phyloP scores from a whole-genome alignment of 2,329 filamentous ascomycete species.

The Aureobasidium subglaciale region DNA sequence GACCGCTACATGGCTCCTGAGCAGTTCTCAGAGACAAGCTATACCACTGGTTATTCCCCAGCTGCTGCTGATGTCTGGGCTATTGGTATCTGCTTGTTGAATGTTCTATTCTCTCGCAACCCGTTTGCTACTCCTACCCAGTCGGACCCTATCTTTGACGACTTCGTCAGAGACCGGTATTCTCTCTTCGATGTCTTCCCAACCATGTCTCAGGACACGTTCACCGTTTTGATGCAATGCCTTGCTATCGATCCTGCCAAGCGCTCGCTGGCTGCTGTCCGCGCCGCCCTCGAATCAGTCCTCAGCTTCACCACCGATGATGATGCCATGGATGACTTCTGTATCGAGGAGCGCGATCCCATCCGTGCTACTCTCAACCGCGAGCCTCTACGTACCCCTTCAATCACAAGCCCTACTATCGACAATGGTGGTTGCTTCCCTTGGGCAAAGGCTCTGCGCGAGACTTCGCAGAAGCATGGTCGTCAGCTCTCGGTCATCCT shows the following conservation, averaged over 20 bases:
- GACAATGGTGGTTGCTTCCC: conserved; percentile 77
- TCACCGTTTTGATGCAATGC: conserved; percentile 83
- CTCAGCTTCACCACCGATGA: conserved; percentile 92
- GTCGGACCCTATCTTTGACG: conserved; percentile 85
- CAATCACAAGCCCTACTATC: conserved; percentile 78
- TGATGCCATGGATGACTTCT: conserved; percentile 89
- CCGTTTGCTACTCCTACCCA: conserved; percentile 87
- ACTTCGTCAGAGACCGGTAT: conserved; percentile 89
- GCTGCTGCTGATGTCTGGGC: conserved; percentile 95
- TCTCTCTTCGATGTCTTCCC: conserved; percentile 97
- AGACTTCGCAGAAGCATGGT: conserved; percentile 57
- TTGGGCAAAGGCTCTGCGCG: conserved; percentile 86
- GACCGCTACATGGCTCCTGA: conserved; percentile 99
- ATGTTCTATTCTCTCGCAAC: conserved; percentile 93
- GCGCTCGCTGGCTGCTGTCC: conserved; percentile 71
- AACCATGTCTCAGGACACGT: conserved; percentile 97
- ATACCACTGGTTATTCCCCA: conserved; percentile 69
- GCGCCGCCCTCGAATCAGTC: conserved; percentile 68
- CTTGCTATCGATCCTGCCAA: conserved; percentile 86
- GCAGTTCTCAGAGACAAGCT: conserved; percentile 81
- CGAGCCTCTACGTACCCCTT: conserved; percentile 91
- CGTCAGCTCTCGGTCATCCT: conserved; percentile 84
- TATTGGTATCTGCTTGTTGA: conserved; percentile 91
- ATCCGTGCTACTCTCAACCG: conserved; percentile 79
- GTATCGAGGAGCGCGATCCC: conserved; percentile 64